Conservation (phyloP, 2,329 filamentous ascomycete species). For the Nemania diffusa region DNA sequence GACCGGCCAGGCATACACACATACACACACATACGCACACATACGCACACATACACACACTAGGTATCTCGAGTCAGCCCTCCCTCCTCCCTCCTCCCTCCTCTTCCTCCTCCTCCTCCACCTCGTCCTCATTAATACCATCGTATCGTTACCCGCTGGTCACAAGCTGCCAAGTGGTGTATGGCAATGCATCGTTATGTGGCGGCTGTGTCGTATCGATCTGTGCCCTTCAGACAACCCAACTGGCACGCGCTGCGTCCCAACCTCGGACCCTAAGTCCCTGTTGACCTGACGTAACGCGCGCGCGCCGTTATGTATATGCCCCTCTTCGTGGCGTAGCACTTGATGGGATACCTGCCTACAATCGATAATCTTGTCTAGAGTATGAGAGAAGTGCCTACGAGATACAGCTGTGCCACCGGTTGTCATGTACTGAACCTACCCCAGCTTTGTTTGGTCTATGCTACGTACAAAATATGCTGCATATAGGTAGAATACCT, state of each 20-base stretch:
- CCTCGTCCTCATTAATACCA: background rate
- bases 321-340: conserved; percentile 21
- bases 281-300: background rate
- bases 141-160: background rate
- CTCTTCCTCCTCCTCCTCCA: no score
- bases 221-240: conserved; percentile 3
- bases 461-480: background rate
- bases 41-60: no score
- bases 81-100: no score
- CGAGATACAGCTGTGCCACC: background rate
- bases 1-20: background rate
- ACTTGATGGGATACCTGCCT: background rate
- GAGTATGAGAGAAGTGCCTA: background rate
- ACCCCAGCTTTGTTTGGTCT: conserved; percentile 1
- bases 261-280: conserved; percentile 6
- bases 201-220: conserved; percentile 25
- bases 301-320: background rate
- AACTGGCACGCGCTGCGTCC: background rate
- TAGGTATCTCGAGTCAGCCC: no score
- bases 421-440: background rate
- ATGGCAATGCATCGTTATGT: background rate
- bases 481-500: no score
- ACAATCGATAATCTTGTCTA: background rate
- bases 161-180: conserved; percentile 1
- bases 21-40: no score